These are phyloP conservation scores for Cephalotrichum gorgonifer DNA, from an alignment of 2,329 filamentous ascomycete species.

Conservation along the genomic window DNA sequence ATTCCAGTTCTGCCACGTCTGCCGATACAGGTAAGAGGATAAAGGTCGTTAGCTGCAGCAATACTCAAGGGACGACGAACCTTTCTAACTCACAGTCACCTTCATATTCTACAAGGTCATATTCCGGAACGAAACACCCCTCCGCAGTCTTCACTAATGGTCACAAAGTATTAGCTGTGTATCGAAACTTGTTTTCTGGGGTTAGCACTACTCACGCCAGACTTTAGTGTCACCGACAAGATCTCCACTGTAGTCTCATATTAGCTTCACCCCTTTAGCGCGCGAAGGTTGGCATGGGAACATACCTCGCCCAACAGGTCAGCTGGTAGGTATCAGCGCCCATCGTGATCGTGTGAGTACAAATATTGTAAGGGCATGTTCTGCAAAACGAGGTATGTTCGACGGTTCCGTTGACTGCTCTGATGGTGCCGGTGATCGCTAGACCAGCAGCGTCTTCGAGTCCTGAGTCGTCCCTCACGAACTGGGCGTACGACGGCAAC, in stretches of 20 bases:
- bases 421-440: no score
- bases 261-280: neutral
- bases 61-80: neutral
- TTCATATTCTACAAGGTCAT: slow-evolving; percentile 5
- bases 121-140: slow-evolving; percentile 3
- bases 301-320: slow-evolving; percentile 3
- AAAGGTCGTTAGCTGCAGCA: neutral
- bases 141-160: slow-evolving; percentile 2
- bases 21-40: no score
- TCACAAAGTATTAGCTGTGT: neutral
- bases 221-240: slow-evolving; percentile 5
- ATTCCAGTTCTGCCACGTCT: slow-evolving; percentile 3
- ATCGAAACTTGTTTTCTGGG: neutral
- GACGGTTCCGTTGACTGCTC: neutral
- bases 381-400: slow-evolving; percentile 4
- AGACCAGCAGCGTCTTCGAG: no score
- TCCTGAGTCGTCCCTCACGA: no score
- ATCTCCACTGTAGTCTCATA: slow-evolving; percentile 1
- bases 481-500: no score
- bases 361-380: slow-evolving; percentile 5
- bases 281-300: neutral
- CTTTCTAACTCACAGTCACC: slow-evolving; percentile 1
- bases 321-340: neutral
- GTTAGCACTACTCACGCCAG: slow-evolving; percentile 2
- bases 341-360: slow-evolving; percentile 1